Evolutionary conservation across 2,329 filamentous ascomycete genomes (phyloP), one percentile per base, ranked within the genome.

Genomic region (Colletotrichum tropicale): DNA sequence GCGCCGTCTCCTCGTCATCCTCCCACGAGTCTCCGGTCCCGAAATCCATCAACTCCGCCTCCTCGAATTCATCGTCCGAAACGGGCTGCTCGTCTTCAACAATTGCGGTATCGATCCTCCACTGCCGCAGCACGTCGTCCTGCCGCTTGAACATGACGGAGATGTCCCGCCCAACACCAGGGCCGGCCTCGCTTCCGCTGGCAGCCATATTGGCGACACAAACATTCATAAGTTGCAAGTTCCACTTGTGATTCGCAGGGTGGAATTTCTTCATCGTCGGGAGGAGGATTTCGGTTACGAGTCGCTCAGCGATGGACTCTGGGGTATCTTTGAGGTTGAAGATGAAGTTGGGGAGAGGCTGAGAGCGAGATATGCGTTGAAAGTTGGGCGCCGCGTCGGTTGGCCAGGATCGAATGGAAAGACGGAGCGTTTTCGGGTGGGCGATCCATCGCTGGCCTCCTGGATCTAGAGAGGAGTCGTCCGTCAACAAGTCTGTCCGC

Each of bases 191-290:
- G 16, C 86, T 86, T 6, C 90, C 91, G 18, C 86, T 87, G 55
- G 89, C 87, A 2, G 89, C 89, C 93, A 98, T 96, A 81, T 98
- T 98, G 16, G 94, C 94, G 9, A 95, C 96, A 61, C 95, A 96
- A 26, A 98, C 87, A 78, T 98, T 98, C 75, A 98, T 88, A 67
- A 98, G 86, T 78, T 94, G 94, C 21, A 98, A 84, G 78, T 96
- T 94, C 94, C 95, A 98, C 10, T 88, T 87, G 75, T 89, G 90
- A 9, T 88, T 86, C 76, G 94, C 92, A 0, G 92, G 89, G 78
- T 96, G 93, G 15, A 98, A 87, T 76, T 91, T 93, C 16, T 92
- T 91, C 81, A 98, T 95, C 82, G 98, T 90, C 0, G 92, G 91
- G 5, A 96, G 79, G 21, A 98, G 83, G 3, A 89, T 85, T 76